Evolutionary conservation across 2,329 filamentous ascomycete species (phyloP).

Genomic region (Penicillium paneum): DNA sequence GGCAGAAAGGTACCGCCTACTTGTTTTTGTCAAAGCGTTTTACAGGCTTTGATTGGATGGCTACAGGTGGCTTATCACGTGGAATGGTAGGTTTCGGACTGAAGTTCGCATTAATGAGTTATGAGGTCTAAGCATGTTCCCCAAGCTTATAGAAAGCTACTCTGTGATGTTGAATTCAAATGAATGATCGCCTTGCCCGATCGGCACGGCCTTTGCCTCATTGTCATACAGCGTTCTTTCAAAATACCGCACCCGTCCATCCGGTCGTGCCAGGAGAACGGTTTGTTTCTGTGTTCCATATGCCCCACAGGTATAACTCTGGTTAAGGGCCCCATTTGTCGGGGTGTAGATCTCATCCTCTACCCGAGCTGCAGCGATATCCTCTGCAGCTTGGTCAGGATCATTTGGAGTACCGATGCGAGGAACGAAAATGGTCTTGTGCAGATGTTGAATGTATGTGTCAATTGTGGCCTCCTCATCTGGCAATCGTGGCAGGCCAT

Average conservation of each 20-base stretch:
- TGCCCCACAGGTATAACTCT: constrained; percentile 44
- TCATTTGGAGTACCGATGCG: constrained; percentile 50
- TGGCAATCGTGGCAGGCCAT: constrained; percentile 54
- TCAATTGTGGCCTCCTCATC: constrained; percentile 50
- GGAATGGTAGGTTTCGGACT: background rate
- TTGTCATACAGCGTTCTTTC: constrained; percentile 61
- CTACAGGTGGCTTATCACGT: background rate
- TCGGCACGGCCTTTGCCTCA: constrained; percentile 47
- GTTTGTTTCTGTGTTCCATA: constrained; percentile 67
- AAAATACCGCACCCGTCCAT: constrained; percentile 59
- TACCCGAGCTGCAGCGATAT: constrained; percentile 33
- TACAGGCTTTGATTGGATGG: background rate
- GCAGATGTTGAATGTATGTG: constrained; percentile 54
- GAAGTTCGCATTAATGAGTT: background rate
- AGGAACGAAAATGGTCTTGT: constrained; percentile 61
- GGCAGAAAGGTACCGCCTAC: constrained; percentile 8
- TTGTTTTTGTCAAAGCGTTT: accelerated
- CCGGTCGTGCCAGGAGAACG: constrained; percentile 54
- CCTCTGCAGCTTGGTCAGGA: constrained; percentile 32
- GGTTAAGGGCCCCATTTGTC: constrained; percentile 25
- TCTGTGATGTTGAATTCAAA: constrained; percentile 34
- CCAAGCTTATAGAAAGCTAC: background rate
- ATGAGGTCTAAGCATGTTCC: background rate
- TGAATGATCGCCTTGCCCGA: constrained; percentile 47
- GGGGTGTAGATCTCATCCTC: constrained; percentile 19